Base-by-base conservation (phyloP, 2,329 filamentous ascomycete species). In the Trichoderma gracile region DNA sequence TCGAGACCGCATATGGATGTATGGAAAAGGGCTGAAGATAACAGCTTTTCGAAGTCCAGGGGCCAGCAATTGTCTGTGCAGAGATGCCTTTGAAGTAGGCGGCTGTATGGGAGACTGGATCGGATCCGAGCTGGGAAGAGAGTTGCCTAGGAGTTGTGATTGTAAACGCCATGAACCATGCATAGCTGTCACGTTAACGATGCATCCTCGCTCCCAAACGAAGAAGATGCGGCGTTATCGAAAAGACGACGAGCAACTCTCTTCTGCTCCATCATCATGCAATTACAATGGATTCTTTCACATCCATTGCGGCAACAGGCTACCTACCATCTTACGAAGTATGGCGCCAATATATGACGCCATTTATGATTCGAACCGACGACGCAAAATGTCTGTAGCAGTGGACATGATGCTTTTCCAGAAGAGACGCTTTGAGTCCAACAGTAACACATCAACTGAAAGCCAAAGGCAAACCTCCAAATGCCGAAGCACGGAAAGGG, bases 381-480 rank as follows among this genome's bases (percentile, higher is more conserved):
- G 19, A 49, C 30, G 19, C 21, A 38, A 21, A 2, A 54, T 54
- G 30, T 40, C 30, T 38, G 17, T 21, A 50, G 5, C 47, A 45
- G 15, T 42, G 45, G n/a, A 42, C 12, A 38, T 4, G 1, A 14
- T 9, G 25, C 7, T 9, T 21, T n/a, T 19, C 25, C 25, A 19
- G 5, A 40, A 27, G 21, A 33, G 47, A 19, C n/a, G 43, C 43
- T 33, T 25, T 43, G 47, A 30, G 56, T 30, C 27, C 23, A 42
- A 38, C 40, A 30, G 30, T 19, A 47, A 46, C 49, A 42, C 49
- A 62, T 62, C 23, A 25, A 54, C 45, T 49, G 46, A 49, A 38
- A 46, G 40, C 45, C 33, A 49, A 49, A 9, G 33, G 14, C 10
- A 5, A 14, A 38, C 14, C 33, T 12, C 33, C 33, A 38, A 38